Conservation (phyloP, 129 eudicot genomes). For the Chrysanthemum seticuspe region DNA sequence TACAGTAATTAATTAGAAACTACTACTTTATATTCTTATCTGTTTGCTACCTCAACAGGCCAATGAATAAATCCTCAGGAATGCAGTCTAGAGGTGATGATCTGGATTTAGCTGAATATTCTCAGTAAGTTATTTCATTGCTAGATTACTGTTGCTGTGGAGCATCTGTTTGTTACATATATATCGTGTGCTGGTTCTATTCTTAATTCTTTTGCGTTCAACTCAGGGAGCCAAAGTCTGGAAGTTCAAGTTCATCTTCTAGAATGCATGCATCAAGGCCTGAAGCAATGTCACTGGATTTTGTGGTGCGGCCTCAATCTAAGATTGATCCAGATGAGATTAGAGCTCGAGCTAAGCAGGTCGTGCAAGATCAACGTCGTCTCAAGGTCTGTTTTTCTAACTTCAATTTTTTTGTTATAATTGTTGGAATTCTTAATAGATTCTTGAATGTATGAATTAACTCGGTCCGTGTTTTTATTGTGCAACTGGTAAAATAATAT, state of each 20-base stretch:
- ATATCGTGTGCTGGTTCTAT: background rate
- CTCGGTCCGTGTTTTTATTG: no score
- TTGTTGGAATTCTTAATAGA: no score
- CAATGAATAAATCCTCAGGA: conserved; percentile 59
- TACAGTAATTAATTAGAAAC: background rate
- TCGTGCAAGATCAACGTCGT: conserved; percentile 81
- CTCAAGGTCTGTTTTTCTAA: conserved; percentile 46
- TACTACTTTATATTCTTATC: conserved; percentile 6
- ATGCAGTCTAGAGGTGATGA: conserved; percentile 88
- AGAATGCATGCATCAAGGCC: conserved; percentile 71
- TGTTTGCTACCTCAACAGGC: conserved; percentile 45
- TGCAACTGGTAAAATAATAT: no score
- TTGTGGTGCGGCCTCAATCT: conserved; percentile 89
- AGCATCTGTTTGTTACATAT: background rate
- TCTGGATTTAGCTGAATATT: conserved; percentile 71
- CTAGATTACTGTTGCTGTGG: background rate
- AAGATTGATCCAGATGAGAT: conserved; percentile 93
- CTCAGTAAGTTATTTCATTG: conserved; percentile 59
- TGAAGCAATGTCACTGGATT: conserved; percentile 92
- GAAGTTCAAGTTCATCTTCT: conserved; percentile 68
- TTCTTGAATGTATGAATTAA: no score
- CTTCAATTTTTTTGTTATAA: background rate
- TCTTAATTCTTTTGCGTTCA: conserved; percentile 13
- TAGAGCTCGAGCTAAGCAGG: conserved; percentile 80
- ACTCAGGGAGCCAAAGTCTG: conserved; percentile 68